Base-by-base conservation (phyloP, 495 filamentous ascomycete genomes). In the Aspergillus heteromorphus region DNA sequence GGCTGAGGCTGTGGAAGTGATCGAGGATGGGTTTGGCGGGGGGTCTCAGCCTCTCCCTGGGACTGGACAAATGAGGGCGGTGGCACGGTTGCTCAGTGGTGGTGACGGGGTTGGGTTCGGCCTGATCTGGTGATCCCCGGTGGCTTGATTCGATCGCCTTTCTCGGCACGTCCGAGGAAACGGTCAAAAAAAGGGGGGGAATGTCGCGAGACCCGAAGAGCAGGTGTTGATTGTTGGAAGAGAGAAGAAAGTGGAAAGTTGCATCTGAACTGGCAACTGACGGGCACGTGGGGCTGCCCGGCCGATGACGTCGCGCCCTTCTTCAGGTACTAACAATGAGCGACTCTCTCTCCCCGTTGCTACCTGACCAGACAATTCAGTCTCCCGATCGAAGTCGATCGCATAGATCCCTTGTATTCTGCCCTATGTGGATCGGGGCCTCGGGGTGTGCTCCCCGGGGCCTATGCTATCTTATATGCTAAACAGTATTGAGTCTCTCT, bases 241-340 rank as follows among this genome's bases (percentile, higher is more conserved):
- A n/a, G n/a, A n/a, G n/a, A n/a, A n/a, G n/a, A n/a, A n/a, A n/a
- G n/a, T n/a, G 51, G 53, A 21, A 38, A 31, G 45, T 23, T 43
- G 47, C 47, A 41, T 51, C 49, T 59, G 61, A 64, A 56, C 23
- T 53, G 61, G 62, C 62, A 61, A 58, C 58, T 64, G 60, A 56
- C 23, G 50, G 61, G 62, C 62, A 61, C 62, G 62, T 64, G 60
- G 63, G 60, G 65, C 54, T n/a, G 20, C 10, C 16, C 40, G 38
- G 18, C 52, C 57, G 58, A 68, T 65, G 65, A 65, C 64, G 64
- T 64, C 58, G 49, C 47, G 36, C 36, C 42, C 41, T 21, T 54
- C 50, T 40, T 20, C 40, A 11, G 16, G 13, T 31, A 21, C 45
- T 23, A 6, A 29, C 45, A 4, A 38, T 19, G 16, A 34, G 9